These are phyloP conservation scores for Penicillium sp. DNA, from an alignment of 2,329 filamentous ascomycete genomes.

Conservation along the genomic window DNA sequence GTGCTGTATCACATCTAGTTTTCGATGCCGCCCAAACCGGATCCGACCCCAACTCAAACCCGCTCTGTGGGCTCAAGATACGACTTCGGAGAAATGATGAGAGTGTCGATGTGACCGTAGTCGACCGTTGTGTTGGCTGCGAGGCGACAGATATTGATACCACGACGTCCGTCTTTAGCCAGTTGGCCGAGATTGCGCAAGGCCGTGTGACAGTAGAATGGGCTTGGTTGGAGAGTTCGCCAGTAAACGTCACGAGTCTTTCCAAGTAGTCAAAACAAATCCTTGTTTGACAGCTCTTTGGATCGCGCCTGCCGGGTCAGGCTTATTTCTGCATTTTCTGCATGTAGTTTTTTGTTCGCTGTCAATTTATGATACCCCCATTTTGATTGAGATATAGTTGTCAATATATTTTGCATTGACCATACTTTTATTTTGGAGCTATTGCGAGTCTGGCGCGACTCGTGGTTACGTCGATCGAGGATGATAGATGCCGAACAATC, in stretches of 20 bases:
- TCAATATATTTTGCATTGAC: not conserved
- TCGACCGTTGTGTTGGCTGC: slow-evolving; percentile 62
- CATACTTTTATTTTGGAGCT: not conserved
- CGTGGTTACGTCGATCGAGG: too few relatives aligned
- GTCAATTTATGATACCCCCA: not conserved
- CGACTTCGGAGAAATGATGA: slow-evolving; percentile 52
- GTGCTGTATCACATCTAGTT: slow-evolving; percentile 62
- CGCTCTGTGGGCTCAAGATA: slow-evolving; percentile 65
- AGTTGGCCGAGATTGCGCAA: slow-evolving; percentile 43
- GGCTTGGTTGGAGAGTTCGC: slow-evolving; percentile 46
- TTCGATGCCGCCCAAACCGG: slow-evolving; percentile 58
- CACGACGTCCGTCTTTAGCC: slow-evolving; percentile 45
- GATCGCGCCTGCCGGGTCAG: not conserved
- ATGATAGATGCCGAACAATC: too few relatives aligned
- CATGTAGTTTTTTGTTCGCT: not conserved
- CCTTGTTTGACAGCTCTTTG: not conserved
- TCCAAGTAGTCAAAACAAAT: not conserved
- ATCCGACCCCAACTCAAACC: slow-evolving; percentile 60
- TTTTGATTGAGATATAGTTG: not conserved
- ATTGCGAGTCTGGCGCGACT: not conserved
- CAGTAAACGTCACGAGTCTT: slow-evolving; percentile 19
- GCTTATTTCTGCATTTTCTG: not conserved
- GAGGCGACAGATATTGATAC: slow-evolving; percentile 49
- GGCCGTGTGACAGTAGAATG: slow-evolving; percentile 49
- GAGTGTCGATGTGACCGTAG: slow-evolving; percentile 61